Percentiles rank a stretch among this genome's conserved stretches.
Evolutionary conservation across 2,329 filamentous ascomycete species (phyloP).

Genomic region (Alternaria conjuncta): DNA sequence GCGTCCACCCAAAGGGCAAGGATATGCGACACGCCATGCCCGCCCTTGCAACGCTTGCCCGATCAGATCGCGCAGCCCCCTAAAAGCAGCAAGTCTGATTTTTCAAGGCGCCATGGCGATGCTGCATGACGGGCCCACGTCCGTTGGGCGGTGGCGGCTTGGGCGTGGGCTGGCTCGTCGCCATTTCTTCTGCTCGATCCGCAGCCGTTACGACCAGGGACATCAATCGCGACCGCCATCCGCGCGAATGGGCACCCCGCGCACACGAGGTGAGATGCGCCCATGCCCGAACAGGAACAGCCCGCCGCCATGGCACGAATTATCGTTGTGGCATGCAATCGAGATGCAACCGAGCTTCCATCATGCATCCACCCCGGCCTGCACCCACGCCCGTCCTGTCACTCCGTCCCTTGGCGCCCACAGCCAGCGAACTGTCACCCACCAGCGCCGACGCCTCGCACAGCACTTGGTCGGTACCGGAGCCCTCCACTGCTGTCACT

Average conservation of each 20-base stretch:
- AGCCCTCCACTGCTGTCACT: background rate
- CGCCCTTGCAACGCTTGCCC: conserved; percentile 28
- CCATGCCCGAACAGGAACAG: conserved; percentile 22
- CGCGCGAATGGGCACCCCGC: conserved; percentile 29
- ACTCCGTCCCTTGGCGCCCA: conserved; percentile 20
- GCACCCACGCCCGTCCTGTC: conserved; percentile 23
- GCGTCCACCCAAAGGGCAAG: conserved; percentile 21
- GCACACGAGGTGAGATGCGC: conserved; percentile 28
- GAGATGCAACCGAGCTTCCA: conserved; percentile 34
- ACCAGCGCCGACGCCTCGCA: conserved; percentile 3
- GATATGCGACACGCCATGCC: conserved; percentile 28
- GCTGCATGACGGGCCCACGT: conserved; percentile 13
- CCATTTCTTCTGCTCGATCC: conserved; percentile 22
- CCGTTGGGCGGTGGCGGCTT: conserved; percentile 13
- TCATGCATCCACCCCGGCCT: conserved; percentile 21
- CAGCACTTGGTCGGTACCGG: background rate
- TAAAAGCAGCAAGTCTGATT: conserved; percentile 5
- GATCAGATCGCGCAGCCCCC: conserved; percentile 24
- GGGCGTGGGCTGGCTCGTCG: background rate
- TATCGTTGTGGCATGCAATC: conserved; percentile 29
- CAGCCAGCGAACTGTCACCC: conserved; percentile 12
- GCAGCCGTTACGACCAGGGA: conserved; percentile 31
- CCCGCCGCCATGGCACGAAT: conserved; percentile 27
- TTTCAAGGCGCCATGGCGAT: background rate
- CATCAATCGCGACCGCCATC: conserved; percentile 25